Conservation (phyloP, 2,329 filamentous ascomycete species). For the Monosporascus sp. region DNA sequence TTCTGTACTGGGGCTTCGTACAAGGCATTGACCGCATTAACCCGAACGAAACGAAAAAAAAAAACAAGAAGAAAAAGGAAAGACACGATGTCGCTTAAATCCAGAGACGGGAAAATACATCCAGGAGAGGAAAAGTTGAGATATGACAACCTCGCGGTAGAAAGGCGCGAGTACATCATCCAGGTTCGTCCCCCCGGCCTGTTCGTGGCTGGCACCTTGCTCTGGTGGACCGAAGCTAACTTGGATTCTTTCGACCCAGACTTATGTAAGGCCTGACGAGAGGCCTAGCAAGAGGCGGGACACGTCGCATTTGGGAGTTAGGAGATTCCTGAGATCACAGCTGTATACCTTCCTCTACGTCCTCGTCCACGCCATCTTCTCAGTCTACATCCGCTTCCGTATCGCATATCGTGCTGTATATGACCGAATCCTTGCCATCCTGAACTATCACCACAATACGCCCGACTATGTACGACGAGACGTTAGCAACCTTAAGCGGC, state of each 20-base stretch:
- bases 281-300: constrained; percentile 23
- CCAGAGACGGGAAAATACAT: constrained; percentile 35
- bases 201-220: neutral
- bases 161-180: constrained; percentile 39
- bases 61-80: neutral
- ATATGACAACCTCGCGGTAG: constrained; percentile 34
- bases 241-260: constrained; percentile 19
- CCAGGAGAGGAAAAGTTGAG: constrained; percentile 38
- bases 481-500: constrained; percentile 64
- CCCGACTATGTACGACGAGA: constrained; percentile 89
- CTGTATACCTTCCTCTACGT: constrained; percentile 63
- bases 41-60: neutral
- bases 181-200: constrained; percentile 27
- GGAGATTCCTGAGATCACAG: constrained; percentile 55
- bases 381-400: constrained; percentile 77
- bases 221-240: constrained; percentile 1
- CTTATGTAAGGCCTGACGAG: constrained; percentile 17
- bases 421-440: constrained; percentile 71
- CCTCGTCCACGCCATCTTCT: constrained; percentile 75
- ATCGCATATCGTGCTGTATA: constrained; percentile 73
- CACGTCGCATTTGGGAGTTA: constrained; percentile 48
- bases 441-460: constrained; percentile 93
- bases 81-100: constrained; percentile 29
- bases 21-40: neutral
- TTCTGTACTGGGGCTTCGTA: neutral